Conservation (phyloP, 345 rosid genomes). For the Lepidium aucheri region DNA sequence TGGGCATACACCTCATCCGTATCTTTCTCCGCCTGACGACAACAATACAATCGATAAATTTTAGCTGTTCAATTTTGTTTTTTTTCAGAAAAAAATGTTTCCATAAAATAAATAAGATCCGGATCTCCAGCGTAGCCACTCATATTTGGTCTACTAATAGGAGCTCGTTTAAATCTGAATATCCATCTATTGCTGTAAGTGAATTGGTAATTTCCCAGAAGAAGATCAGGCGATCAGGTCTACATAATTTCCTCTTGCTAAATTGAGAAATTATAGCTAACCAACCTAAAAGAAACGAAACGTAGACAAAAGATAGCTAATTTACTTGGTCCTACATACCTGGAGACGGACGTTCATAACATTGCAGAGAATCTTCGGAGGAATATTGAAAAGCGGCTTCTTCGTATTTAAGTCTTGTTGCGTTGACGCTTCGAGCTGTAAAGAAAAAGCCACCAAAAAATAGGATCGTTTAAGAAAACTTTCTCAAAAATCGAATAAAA, state of each 20-base stretch:
- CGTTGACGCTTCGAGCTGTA: slow-evolving; percentile 82
- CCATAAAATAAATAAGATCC: slow-evolving; percentile 2
- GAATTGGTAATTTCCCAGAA: neutral
- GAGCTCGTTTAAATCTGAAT: neutral
- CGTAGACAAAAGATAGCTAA: neutral
- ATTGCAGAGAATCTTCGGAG: slow-evolving; percentile 75
- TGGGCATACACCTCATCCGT: slow-evolving; percentile 97
- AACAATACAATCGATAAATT: slow-evolving; percentile 2
- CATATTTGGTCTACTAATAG: neutral
- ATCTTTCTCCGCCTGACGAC: slow-evolving; percentile 80
- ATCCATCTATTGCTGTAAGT: neutral
- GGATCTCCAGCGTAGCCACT: neutral
- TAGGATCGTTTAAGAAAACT: slow-evolving; percentile 12
- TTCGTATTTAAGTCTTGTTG: slow-evolving; percentile 65
- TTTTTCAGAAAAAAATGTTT: neutral
- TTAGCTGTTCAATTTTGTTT: neutral
- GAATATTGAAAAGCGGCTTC: slow-evolving; percentile 60
- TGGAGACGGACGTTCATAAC: slow-evolving; percentile 60
- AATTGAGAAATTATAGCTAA: neutral
- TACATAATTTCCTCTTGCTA: neutral
- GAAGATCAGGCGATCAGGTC: neutral
- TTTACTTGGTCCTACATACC: slow-evolving; percentile 34
- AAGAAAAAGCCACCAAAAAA: slow-evolving; percentile 19
- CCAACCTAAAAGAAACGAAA: neutral
- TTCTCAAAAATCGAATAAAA: neutral